Conservation (phyloP, 2,329 filamentous ascomycete species). For the Chrysoporthe cubensis region DNA sequence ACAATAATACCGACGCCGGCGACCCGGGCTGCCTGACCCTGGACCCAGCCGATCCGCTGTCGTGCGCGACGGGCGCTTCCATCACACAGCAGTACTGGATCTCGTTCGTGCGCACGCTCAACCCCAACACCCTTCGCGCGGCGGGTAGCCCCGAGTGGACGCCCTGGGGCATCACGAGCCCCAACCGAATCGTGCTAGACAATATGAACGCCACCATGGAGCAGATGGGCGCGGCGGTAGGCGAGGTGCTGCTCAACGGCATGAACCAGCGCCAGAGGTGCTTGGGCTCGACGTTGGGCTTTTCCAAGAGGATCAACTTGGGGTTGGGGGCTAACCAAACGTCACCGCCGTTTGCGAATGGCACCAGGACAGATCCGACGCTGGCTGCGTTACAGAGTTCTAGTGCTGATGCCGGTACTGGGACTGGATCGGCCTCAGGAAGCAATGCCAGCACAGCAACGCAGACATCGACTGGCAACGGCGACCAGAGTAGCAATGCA, state of each 20-base stretch:
- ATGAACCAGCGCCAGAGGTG: conserved; percentile 26
- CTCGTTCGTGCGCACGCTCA: conserved; percentile 26
- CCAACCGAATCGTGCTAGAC: conserved; percentile 20
- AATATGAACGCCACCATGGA: conserved; percentile 19
- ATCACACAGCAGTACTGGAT: conserved; percentile 30
- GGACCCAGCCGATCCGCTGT: conserved; percentile 12
- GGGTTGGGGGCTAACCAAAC: conserved; percentile 14
- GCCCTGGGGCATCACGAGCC: conserved; percentile 17
- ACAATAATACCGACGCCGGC: conserved; percentile 21
- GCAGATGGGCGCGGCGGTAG: conserved; percentile 17
- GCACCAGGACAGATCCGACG: conserved; percentile 14
- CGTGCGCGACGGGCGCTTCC: conserved; percentile 15
- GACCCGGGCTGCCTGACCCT: conserved; percentile 19
- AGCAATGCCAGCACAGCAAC: too few species aligned
- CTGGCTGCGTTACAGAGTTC: not conserved
- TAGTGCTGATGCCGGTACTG: too few species aligned
- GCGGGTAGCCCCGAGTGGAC: conserved; percentile 26
- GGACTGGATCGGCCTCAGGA: too few species aligned
- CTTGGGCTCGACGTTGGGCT: not conserved
- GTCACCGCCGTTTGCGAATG: conserved; percentile 18
- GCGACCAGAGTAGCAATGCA: too few species aligned
- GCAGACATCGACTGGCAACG: too few species aligned
- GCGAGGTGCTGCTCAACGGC: conserved; percentile 16
- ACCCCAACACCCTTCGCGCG: conserved; percentile 25
- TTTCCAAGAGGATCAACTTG: conserved; percentile 16